Evolutionary conservation across 768 basidiomycete genomes (phyloP).

Genomic region (Kwoniella dendrophila): DNA sequence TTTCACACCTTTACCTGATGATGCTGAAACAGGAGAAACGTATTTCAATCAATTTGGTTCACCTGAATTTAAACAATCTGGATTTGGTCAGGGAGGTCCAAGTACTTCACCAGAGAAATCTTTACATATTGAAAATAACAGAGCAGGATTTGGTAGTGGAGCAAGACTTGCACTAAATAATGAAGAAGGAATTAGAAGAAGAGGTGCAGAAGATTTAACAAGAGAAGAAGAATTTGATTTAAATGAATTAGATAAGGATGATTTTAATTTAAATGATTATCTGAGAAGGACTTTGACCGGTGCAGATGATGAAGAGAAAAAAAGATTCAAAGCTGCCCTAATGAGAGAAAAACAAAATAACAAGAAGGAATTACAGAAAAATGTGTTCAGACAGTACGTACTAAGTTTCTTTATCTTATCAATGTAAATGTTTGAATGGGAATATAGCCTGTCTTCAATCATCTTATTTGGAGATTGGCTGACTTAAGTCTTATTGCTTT

Average conservation of each 20-base stretch:
- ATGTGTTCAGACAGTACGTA: conserved; percentile 88
- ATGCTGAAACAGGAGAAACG: conserved; percentile 38
- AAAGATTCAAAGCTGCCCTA: conserved; percentile 51
- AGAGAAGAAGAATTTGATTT: conserved; percentile 60
- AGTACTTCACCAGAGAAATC: neutral
- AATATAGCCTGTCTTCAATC: too few species aligned
- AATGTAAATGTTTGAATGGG: neutral
- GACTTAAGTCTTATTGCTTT: neutral
- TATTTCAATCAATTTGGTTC: conserved; percentile 53
- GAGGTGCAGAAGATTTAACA: conserved; percentile 64
- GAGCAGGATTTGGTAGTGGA: conserved; percentile 30
- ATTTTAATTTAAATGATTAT: conserved; percentile 82
- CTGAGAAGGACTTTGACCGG: conserved; percentile 52
- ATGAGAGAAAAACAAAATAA: conserved; percentile 78
- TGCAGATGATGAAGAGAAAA: conserved; percentile 56
- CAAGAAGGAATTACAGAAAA: conserved; percentile 79
- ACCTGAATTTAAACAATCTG: conserved; percentile 61
- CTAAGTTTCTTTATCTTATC: neutral
- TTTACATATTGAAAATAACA: neutral
- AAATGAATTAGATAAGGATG: conserved; percentile 69
- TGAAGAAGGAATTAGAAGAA: conserved; percentile 58
- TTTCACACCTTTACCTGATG: conserved; percentile 20
- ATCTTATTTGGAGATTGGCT: neutral
- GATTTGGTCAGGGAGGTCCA: conserved; percentile 54
- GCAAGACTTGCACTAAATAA: conserved; percentile 24